phyloP scores from a whole-genome alignment of 228 moss, liverwort and hornwort species.

The Sphagnum magellanicum region DNA sequence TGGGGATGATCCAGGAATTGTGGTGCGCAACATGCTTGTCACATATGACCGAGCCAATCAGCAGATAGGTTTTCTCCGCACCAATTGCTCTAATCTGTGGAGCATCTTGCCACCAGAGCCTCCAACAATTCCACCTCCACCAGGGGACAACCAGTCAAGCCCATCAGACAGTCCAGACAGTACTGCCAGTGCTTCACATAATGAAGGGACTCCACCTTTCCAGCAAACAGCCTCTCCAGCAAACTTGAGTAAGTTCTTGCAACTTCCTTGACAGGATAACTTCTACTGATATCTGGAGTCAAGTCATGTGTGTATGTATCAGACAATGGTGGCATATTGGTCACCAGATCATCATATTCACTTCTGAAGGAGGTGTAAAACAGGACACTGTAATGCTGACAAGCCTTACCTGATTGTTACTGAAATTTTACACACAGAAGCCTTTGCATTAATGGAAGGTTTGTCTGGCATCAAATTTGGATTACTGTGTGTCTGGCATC shows the following conservation, averaged over 20 bases:
- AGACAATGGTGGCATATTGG: background rate
- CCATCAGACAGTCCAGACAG: conserved; percentile 8
- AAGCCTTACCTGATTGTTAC: no score
- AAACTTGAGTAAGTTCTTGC: background rate
- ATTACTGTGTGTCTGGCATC: background rate
- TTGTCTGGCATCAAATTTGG: background rate
- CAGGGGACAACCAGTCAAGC: conserved; percentile 3
- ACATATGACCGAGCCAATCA: conserved; percentile 82
- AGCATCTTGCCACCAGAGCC: conserved; percentile 44
- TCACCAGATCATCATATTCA: no score
- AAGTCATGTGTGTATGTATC: conserved; percentile 3
- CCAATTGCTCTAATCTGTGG: conserved; percentile 87
- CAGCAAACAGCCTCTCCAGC: background rate
- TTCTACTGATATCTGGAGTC: background rate
- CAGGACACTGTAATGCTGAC: no score
- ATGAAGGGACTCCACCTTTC: background rate
- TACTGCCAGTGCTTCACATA: conserved; percentile 10
- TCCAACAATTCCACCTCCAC: conserved; percentile 17
- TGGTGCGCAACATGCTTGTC: conserved; percentile 91
- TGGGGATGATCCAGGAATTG: conserved; percentile 59
- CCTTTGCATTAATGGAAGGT: no score
- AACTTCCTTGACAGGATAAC: background rate
- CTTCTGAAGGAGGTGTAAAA: background rate
- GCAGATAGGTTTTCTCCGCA: conserved; percentile 84
- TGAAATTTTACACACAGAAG: no score